A percentile compares a stretch with the other conserved stretches of the same genome.
phyloP scores from a whole-genome alignment of 768 basidiomycete species.

The Lactarius indigo region DNA sequence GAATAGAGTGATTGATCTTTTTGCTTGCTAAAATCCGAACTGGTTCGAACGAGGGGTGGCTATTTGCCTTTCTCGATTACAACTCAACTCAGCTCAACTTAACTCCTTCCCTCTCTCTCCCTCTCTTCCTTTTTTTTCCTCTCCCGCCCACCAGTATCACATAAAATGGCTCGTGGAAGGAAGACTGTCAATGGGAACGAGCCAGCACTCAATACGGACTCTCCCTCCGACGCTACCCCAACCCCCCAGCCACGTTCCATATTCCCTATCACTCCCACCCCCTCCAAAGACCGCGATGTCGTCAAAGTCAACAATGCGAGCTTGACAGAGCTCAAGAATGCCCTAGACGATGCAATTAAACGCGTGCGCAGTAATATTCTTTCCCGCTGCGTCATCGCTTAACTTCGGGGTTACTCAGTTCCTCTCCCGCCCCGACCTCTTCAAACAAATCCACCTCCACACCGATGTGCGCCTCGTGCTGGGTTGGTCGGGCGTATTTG shows the following conservation, averaged over 20 bases:
- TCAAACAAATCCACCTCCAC: conserved; percentile 82
- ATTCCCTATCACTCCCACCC: conserved; percentile 27
- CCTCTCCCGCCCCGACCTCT: conserved; percentile 73
- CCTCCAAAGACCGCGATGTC: conserved; percentile 32
- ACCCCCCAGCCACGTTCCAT: conserved; percentile 17
- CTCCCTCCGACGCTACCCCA: conserved; percentile 16
- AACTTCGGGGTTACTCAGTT: conserved; percentile 47
- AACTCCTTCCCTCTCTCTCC: neutral
- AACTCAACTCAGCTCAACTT: neutral
- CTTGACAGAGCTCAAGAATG: conserved; percentile 48
- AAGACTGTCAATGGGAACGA: conserved; percentile 23
- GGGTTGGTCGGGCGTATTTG: conserved; percentile 82
- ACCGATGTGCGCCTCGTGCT: conserved; percentile 84
- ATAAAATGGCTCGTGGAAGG: conserved; percentile 23
- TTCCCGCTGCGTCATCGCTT: neutral
- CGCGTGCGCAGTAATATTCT: conserved; percentile 46
- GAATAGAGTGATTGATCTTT: neutral
- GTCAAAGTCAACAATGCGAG: conserved; percentile 53
- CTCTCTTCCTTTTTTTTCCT: neutral
- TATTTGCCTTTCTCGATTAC: neutral
- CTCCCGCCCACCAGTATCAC: neutral
- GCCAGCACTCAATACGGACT: neutral
- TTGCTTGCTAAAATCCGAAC: conserved; percentile 3
- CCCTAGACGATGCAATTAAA: conserved; percentile 83
- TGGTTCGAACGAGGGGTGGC: conserved; percentile 13